Evolutionary conservation across 2,329 filamentous ascomycete genomes (phyloP), one percentile per base, ranked within the genome.

Genomic region (Penicillium decumbens): DNA sequence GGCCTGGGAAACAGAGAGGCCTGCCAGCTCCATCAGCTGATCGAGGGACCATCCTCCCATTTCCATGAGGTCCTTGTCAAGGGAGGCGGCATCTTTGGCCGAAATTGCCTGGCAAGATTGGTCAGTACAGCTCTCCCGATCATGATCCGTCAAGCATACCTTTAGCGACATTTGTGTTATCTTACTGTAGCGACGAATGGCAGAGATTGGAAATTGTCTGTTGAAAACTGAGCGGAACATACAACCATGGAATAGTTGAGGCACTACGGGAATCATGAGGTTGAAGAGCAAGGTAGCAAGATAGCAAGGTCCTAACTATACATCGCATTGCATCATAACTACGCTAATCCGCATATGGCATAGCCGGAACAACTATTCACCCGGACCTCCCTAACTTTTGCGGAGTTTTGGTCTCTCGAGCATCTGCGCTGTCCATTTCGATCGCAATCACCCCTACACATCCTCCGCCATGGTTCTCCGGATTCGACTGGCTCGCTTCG

Each of bases 1-100:
- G 43, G 87, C 90, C 77, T 97, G 90, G 10, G 92, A 92, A 24
- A 97, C 90, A 1, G 90, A 91, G 0, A 98, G 79, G 0, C 93
- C 93, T 38, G 93, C 93, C 6, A 98, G 76, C 68, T 97, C 93
- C 93, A 98, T 97, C 42, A 98, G 77, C 72, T 98, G 93, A 66
- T 97, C 93, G 47, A 98, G 81, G 9, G 89, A 95, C 73, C 95
- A 98, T 7, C 88, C 90, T 33, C 82, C 82, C 0, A 84, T 82
- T 9, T 82, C 81, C 91, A 98, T 97, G 54, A 98, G 84, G 67
- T 98, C 92, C 70, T 88, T 85, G 68, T 98, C 93, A 15, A 98
- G 80, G 41, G 89, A 87, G 0, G 88, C 86, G 0, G 93, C 93
- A 56, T 89, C 88, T 72, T 93, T 90, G 37, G 92, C 85, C 8